Base-by-base conservation (phyloP, 331 rosid species). In the Saraca asoca region DNA sequence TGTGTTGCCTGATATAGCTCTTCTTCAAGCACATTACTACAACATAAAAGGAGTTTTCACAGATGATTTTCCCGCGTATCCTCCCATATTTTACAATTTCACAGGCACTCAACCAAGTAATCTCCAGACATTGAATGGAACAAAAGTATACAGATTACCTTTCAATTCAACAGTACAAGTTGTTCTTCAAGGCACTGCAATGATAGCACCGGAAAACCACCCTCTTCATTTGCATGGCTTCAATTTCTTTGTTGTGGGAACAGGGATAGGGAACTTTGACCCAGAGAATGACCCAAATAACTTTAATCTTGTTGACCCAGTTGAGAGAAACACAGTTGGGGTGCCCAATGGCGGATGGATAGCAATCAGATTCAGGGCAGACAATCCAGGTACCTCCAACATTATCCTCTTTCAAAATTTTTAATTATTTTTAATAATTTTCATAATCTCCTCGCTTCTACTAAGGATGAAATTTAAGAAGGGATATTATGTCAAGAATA, bases 291-390 rank as follows among this genome's bases (percentile, higher is more conserved):
- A 86, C 58, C 78, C 84, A 2, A 62, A 69, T 31, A 62, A 61
- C 29, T 89, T 84, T 37, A 86, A 86, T 63, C 90, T 84, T 41
- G 74, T 81, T 66, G 90, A 88, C 54, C 95, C 95, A 7, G 85
- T 81, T 57, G 90, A 83, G 76, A 83, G 90, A 77, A 88, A 83
- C 82, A 88, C 92, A n/a, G 12, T 83, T 5, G 78, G 85, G 17
- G 78, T 84, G 7, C 90, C 96, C 42, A 83, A 79, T 68, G 83
- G 44, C 41, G 88, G 96, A 58, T 86, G 96, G 96, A 29, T 68
- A 9, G 93, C 91, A 14, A 86, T 89, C 64, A 86, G 94, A 82
- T 89, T 86, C 87, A 80, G 64, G 54, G 94, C 91, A 70, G 75
- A 86, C 62, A 84, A 82, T 58, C 94, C 89, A 72, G 96, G 96